phyloP scores from a whole-genome alignment of 2,329 filamentous ascomycete genomes.

The Raffaelea deltoideospora region DNA sequence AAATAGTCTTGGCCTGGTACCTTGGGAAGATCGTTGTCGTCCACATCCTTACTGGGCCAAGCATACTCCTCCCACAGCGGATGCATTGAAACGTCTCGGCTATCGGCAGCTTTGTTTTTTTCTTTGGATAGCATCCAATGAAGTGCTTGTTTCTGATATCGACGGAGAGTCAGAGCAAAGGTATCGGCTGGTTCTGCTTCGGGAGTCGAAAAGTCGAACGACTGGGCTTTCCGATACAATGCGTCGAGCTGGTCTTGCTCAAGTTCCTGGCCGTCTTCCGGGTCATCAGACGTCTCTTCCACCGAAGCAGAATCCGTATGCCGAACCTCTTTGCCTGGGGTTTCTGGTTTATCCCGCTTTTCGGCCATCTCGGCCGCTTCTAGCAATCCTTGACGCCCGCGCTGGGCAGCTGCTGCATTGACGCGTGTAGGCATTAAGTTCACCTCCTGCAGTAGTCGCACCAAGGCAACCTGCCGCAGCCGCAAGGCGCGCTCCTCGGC shows the following conservation, averaged over 20 bases:
- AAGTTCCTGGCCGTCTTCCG: slow-evolving; percentile 77
- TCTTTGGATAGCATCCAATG: slow-evolving; percentile 97
- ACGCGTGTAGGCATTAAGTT: slow-evolving; percentile 60
- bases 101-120: slow-evolving; percentile 44
- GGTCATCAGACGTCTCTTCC: slow-evolving; percentile 37
- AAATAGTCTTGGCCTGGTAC: slow-evolving; percentile 58
- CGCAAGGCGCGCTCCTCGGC: slow-evolving; percentile 71
- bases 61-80: slow-evolving; percentile 92
- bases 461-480: slow-evolving; percentile 71
- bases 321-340: slow-evolving; percentile 31
- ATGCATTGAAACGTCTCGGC: slow-evolving; percentile 66
- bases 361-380: slow-evolving; percentile 82
- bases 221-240: slow-evolving; percentile 89
- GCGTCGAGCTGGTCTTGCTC: slow-evolving; percentile 92
- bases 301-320: slow-evolving; percentile 15
- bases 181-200: slow-evolving; percentile 68
- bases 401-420: slow-evolving; percentile 61
- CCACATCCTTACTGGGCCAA: slow-evolving; percentile 78
- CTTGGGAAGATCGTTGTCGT: slow-evolving; percentile 58
- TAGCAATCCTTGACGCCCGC: slow-evolving; percentile 70
- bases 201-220: slow-evolving; percentile 87
- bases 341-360: slow-evolving; percentile 54
- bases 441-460: slow-evolving; percentile 80
- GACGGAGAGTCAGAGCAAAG: slow-evolving; percentile 70
- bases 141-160: slow-evolving; percentile 89